A percentile compares a stretch with the other conserved stretches of the same genome.
phyloP scores from a whole-genome alignment of 2,329 filamentous ascomycete genomes.

The Pseudopithomyces chartarum region DNA sequence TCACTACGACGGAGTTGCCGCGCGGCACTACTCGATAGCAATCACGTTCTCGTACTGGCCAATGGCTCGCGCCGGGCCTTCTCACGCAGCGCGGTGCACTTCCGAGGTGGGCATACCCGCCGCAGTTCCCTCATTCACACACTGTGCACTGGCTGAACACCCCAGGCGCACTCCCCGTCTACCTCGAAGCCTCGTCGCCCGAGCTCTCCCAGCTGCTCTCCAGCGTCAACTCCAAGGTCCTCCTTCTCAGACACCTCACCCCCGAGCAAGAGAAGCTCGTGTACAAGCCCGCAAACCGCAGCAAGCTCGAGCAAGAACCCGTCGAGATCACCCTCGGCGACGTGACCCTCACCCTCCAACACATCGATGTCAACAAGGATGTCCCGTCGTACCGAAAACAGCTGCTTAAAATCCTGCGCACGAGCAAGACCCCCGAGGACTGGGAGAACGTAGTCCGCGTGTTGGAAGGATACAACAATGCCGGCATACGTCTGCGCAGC shows the following conservation, averaged over 20 bases:
- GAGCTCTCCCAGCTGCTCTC: constrained; percentile 49
- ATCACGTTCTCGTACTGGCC: constrained; percentile 13
- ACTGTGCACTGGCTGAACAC: constrained; percentile 6
- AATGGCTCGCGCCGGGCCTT: constrained; percentile 37
- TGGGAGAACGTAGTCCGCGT: constrained; percentile 43
- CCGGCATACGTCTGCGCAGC: constrained; percentile 22
- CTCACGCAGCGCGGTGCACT: constrained; percentile 26
- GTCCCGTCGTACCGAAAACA: constrained; percentile 19
- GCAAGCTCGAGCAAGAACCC: constrained; percentile 49
- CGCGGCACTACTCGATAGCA: constrained; percentile 24
- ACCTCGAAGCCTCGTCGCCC: constrained; percentile 47
- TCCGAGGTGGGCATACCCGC: constrained; percentile 26
- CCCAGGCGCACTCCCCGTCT: constrained; percentile 47
- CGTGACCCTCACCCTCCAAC: constrained; percentile 40
- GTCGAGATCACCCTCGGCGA: constrained; percentile 49
- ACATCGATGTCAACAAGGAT: constrained; percentile 32
- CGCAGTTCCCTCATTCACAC: not conserved
- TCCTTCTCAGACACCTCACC: constrained; percentile 52
- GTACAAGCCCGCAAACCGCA: constrained; percentile 46
- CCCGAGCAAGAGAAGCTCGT: constrained; percentile 49
- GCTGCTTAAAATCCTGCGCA: constrained; percentile 19
- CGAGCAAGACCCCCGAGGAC: constrained; percentile 32
- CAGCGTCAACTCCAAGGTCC: constrained; percentile 49
- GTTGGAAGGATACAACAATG: constrained; percentile 36
- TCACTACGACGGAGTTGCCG: constrained; percentile 37